Percentiles rank a stretch among this genome's conserved stretches.
Evolutionary conservation across 768 basidiomycete genomes (phyloP).

Genomic region (Phlebiopsis flavidoalba): DNA sequence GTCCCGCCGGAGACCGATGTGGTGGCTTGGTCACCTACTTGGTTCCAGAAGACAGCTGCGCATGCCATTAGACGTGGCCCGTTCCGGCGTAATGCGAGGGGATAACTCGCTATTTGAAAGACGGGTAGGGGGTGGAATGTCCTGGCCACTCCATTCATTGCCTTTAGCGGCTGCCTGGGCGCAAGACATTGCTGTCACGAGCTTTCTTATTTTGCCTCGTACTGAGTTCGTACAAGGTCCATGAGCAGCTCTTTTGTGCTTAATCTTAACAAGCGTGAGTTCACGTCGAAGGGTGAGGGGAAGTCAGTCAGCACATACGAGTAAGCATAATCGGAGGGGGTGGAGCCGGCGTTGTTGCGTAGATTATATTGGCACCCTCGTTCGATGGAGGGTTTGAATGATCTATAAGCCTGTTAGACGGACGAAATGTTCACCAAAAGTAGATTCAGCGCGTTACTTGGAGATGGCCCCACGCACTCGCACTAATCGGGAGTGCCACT

Average conservation of each 20-base stretch:
- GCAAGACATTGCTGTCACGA: conserved; percentile 62
- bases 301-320: conserved; percentile 45
- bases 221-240: conserved; percentile 74
- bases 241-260: conserved; percentile 74
- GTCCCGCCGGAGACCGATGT: conserved; percentile 78
- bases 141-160: conserved; percentile 42
- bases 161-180: conserved; percentile 69
- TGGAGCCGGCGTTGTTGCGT: conserved; percentile 88
- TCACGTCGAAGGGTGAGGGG: conserved; percentile 2
- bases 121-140: conserved; percentile 34
- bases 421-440: neutral
- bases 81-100: conserved; percentile 33
- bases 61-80: conserved; percentile 51
- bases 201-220: conserved; percentile 76
- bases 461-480: conserved; percentile 84
- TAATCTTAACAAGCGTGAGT: conserved; percentile 37
- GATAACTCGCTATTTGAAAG: conserved; percentile 28
- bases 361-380: conserved; percentile 80
- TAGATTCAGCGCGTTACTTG: conserved; percentile 46
- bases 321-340: conserved; percentile 90
- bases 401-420: conserved; percentile 40
- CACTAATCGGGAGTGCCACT: conserved; percentile 39
- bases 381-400: conserved; percentile 82
- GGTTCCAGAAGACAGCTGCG: conserved; percentile 78
- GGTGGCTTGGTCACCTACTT: conserved; percentile 70